Conservation (phyloP, 163 green algal genomes). For the Chlamydomonas reinhardtii region DNA sequence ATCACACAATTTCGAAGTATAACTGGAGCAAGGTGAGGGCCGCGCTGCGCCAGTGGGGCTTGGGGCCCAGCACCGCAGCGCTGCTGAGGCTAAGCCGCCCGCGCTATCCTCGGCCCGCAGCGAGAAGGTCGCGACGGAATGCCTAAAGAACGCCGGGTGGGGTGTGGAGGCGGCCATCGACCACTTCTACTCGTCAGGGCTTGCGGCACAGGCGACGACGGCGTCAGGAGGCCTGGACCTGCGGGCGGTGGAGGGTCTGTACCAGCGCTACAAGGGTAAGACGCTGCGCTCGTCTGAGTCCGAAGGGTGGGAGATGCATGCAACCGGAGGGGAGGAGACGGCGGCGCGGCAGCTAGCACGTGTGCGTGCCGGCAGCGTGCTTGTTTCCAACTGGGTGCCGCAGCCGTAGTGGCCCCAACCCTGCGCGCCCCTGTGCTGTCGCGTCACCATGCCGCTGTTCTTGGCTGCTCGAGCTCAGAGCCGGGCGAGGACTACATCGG, state of each 20-base stretch:
- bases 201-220: conserved; percentile 11
- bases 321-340: no score
- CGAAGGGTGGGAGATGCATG: neutral
- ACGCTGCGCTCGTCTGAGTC: no score
- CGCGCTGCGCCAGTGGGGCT: no score
- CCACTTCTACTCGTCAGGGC: conserved; percentile 72
- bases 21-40: conserved; percentile 63
- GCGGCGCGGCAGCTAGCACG: no score
- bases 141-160: conserved; percentile 69
- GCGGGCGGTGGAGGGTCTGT: conserved; percentile 62
- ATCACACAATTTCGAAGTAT: conserved; percentile 71
- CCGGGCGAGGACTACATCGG: conserved; percentile 72
- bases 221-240: conserved; percentile 53
- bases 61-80: no score
- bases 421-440: no score
- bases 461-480: conserved; percentile 50
- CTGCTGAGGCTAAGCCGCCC: neutral
- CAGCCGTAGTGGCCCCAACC: no score
- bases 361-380: no score
- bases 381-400: no score
- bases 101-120: conserved; percentile 48
- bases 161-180: conserved; percentile 77
- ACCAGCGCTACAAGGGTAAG: conserved; percentile 70
- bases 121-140: conserved; percentile 72
- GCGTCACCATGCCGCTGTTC: no score